Evolutionary conservation across 129 eudicot genomes (phyloP).

Genomic region (Scalesia atractyloides): DNA sequence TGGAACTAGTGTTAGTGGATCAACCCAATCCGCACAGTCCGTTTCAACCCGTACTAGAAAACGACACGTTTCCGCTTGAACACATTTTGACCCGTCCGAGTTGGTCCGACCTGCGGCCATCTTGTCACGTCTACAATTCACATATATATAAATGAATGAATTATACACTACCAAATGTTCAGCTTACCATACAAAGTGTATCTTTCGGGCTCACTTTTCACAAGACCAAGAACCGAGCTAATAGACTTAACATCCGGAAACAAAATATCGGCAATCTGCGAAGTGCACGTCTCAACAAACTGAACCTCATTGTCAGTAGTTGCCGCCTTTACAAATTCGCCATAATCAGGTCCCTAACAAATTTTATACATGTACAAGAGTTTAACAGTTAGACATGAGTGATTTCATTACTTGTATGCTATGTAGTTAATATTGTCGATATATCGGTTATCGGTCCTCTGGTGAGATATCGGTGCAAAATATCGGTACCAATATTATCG

Average conservation of each 20-base stretch:
- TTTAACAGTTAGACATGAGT: conserved; percentile 2
- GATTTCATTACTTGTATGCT: not conserved
- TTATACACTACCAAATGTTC: conserved; percentile 1
- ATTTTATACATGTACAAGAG: not conserved
- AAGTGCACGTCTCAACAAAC: conserved; percentile 65
- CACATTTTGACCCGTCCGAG: too few relatives aligned
- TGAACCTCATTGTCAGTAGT: conserved; percentile 73
- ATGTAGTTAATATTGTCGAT: too few relatives aligned
- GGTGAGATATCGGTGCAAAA: too few relatives aligned
- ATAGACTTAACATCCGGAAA: conserved; percentile 48
- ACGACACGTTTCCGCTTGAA: not conserved
- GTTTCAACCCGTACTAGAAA: not conserved
- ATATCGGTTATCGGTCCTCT: too few relatives aligned
- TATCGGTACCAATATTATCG: too few relatives aligned
- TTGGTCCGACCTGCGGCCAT: too few relatives aligned
- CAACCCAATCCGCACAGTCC: not conserved
- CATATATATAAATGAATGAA: not conserved
- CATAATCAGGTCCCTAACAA: conserved; percentile 72
- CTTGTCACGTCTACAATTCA: too few relatives aligned
- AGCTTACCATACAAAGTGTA: conserved; percentile 79
- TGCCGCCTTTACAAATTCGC: conserved; percentile 78
- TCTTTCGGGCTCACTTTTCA: conserved; percentile 83
- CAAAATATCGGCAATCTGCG: conserved; percentile 51
- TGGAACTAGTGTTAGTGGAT: not conserved
- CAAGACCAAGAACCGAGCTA: conserved; percentile 64